Conservation (phyloP, 2,329 filamentous ascomycete genomes). For the Elsinoe ampelina region DNA sequence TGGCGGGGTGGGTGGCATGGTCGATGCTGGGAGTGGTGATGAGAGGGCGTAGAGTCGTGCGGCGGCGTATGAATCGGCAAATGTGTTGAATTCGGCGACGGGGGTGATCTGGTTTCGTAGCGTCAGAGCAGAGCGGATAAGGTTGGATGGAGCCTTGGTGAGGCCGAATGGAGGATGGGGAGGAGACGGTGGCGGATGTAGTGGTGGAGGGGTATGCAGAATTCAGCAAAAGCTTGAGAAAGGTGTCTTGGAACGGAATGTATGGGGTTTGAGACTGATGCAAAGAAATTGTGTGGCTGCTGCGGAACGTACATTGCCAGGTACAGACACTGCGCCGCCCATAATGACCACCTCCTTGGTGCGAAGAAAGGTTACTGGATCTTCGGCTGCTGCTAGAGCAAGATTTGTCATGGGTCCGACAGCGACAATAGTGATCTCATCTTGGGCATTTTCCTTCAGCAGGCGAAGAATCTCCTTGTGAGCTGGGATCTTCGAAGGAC, state of each 20-base stretch:
- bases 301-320: constrained; percentile 55
- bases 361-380: constrained; percentile 79
- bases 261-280: too few relatives aligned
- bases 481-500: constrained; percentile 61
- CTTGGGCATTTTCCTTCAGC: constrained; percentile 67
- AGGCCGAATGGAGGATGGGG: constrained; percentile 29
- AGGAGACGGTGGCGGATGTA: constrained; percentile 19
- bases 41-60: constrained; percentile 42
- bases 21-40: constrained; percentile 57
- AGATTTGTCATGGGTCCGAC: constrained; percentile 91
- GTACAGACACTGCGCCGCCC: constrained; percentile 72
- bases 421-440: constrained; percentile 82
- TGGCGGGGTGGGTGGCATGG: constrained; percentile 62
- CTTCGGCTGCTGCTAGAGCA: constrained; percentile 76
- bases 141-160: constrained; percentile 31
- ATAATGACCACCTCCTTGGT: constrained; percentile 91
- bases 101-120: constrained; percentile 51
- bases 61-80: constrained; percentile 57
- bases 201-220: constrained; percentile 17
- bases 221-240: neutral
- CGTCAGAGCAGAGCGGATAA: constrained; percentile 23
- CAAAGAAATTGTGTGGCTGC: too few relatives aligned
- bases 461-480: constrained; percentile 86
- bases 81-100: constrained; percentile 89
- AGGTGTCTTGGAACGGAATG: too few relatives aligned